These are phyloP conservation scores for Amanita molliuscula DNA, from an alignment of 768 basidiomycete species.

Conservation along the genomic window DNA sequence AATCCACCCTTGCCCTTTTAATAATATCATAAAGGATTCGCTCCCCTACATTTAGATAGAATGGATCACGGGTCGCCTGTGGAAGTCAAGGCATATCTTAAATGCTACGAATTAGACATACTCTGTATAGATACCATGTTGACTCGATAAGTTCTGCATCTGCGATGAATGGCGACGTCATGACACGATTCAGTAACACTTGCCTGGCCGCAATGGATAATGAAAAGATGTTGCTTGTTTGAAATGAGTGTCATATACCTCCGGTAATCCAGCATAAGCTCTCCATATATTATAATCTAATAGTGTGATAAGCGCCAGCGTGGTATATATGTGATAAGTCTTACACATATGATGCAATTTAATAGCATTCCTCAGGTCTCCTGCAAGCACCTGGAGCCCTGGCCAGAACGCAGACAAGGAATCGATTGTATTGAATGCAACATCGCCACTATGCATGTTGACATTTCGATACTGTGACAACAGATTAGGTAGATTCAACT, in stretches of 20 bases:
- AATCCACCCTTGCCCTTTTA: conserved; percentile 67
- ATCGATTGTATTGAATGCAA: conserved; percentile 74
- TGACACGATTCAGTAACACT: conserved; percentile 3
- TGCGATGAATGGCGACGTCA: background rate
- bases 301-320: background rate
- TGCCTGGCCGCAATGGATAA: conserved; percentile 73
- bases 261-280: conserved; percentile 79
- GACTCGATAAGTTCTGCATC: conserved; percentile 85
- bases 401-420: conserved; percentile 96
- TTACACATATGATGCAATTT: conserved; percentile 84
- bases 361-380: conserved; percentile 83
- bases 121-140: conserved; percentile 91
- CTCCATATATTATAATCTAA: conserved; percentile 92
- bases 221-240: conserved; percentile 64
- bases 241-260: conserved; percentile 80
- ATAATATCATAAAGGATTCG: conserved; percentile 69
- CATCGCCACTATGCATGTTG: conserved; percentile 70
- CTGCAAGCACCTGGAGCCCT: conserved; percentile 83
- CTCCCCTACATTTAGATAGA: conserved; percentile 88
- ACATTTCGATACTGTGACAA: conserved; percentile 66
- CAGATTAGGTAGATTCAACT: background rate
- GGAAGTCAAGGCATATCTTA: conserved; percentile 4
- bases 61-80: conserved; percentile 85
- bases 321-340: conserved; percentile 12
- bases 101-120: conserved; percentile 23